These are phyloP conservation scores for Colletotrichum kahawae DNA, from an alignment of 2,329 filamentous ascomycete genomes.

Conservation along the genomic window DNA sequence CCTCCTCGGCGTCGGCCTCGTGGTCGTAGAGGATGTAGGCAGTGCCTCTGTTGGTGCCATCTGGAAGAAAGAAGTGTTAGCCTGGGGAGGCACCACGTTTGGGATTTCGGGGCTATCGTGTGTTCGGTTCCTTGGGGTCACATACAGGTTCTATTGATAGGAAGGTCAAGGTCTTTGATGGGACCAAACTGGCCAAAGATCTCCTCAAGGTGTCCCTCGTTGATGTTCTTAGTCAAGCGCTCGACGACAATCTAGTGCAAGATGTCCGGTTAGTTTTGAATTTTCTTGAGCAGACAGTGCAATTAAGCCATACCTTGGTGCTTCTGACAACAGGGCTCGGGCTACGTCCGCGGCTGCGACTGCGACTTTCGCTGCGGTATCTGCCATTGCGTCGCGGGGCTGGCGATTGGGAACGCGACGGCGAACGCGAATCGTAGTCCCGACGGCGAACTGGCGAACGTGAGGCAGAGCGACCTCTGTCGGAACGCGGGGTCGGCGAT, in stretches of 20 bases:
- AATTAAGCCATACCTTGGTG: constrained; percentile 54
- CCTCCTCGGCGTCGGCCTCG: constrained; percentile 80
- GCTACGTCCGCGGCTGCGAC: constrained; percentile 31
- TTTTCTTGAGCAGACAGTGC: not conserved
- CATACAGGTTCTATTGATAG: constrained; percentile 69
- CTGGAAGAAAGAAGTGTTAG: constrained; percentile 46
- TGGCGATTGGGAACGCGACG: constrained; percentile 34
- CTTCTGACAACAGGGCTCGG: constrained; percentile 43
- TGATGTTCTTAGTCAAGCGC: constrained; percentile 94
- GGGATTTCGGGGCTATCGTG: not conserved
- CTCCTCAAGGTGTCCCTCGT: constrained; percentile 84
- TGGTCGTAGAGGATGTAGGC: constrained; percentile 88
- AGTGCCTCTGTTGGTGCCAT: constrained; percentile 88
- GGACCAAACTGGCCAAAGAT: constrained; percentile 90
- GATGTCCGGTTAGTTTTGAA: not conserved
- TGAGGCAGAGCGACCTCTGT: constrained; percentile 25
- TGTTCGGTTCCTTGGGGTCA: not conserved
- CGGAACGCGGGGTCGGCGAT: constrained; percentile 38
- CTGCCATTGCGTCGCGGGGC: constrained; percentile 40
- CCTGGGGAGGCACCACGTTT: not conserved
- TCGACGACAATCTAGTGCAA: constrained; percentile 86
- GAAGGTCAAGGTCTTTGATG: constrained; percentile 87
- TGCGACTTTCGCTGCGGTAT: constrained; percentile 32
- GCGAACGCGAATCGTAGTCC: constrained; percentile 33
- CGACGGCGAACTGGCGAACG: constrained; percentile 36